These are phyloP conservation scores for Colletotrichum shisoi DNA, from an alignment of 2,329 filamentous ascomycete genomes.

Conservation along the genomic window DNA sequence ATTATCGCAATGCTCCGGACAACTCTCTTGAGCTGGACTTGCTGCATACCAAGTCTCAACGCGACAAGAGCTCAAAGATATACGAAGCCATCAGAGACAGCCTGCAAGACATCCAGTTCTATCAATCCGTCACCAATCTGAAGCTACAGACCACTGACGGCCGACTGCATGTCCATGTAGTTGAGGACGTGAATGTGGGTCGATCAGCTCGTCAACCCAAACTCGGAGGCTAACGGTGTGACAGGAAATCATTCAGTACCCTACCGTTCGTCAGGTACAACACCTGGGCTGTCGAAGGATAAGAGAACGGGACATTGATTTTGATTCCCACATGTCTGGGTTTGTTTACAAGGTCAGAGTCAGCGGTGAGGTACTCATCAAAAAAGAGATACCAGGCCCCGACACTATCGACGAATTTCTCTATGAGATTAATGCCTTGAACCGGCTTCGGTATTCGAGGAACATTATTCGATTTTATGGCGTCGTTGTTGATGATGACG, in stretches of 20 bases:
- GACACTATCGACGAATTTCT: slow-evolving; percentile 96
- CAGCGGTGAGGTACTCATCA: slow-evolving; percentile 76
- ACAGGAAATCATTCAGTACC: slow-evolving; percentile 87
- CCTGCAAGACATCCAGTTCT: slow-evolving; percentile 92
- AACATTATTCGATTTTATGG: slow-evolving; percentile 88
- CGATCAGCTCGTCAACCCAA: slow-evolving; percentile 17
- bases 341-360: slow-evolving; percentile 94
- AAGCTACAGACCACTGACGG: slow-evolving; percentile 90
- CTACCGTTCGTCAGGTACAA: slow-evolving; percentile 73
- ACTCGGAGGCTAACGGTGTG: slow-evolving; percentile 26
- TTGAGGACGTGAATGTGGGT: slow-evolving; percentile 86
- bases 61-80: slow-evolving; percentile 90
- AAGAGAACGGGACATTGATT: slow-evolving; percentile 77
- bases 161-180: slow-evolving; percentile 92
- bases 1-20: slow-evolving; percentile 82
- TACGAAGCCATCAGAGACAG: slow-evolving; percentile 95
- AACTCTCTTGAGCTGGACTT: slow-evolving; percentile 89
- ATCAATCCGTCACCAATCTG: slow-evolving; percentile 93
- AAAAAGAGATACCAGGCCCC: slow-evolving; percentile 96
- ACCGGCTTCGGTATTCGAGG: slow-evolving; percentile 73
- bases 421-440: slow-evolving; percentile 96
- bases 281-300: slow-evolving; percentile 74
- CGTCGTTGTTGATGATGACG: slow-evolving; percentile 81
- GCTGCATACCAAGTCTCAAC: slow-evolving; percentile 77
- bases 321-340: slow-evolving; percentile 92